phyloP scores from a whole-genome alignment of 768 basidiomycete species.

The Holtermannia corniformis region DNA sequence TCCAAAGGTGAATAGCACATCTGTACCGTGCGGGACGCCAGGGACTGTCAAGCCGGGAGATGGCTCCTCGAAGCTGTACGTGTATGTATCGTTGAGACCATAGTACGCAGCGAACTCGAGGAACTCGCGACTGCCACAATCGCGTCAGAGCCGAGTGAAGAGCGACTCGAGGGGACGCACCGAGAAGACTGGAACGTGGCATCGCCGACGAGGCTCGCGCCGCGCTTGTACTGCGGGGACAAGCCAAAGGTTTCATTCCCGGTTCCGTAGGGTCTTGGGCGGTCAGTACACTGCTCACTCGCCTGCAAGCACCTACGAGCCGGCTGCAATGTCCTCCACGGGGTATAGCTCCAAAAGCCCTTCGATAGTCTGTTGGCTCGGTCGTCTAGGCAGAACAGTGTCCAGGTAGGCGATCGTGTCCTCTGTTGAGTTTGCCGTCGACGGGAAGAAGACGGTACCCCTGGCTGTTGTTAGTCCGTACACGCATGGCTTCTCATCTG shows the following conservation, averaged over 20 bases:
- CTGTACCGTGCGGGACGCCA: background rate
- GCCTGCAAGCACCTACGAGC: conserved; percentile 6
- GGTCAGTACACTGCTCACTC: background rate
- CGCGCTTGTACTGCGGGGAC: conserved; percentile 10
- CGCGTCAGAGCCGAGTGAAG: too few species aligned
- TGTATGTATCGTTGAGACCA: background rate
- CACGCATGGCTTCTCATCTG: too few species aligned
- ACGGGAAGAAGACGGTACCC: conserved; percentile 33
- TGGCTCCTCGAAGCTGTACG: background rate
- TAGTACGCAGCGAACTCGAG: background rate
- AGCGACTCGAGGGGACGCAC: too few species aligned
- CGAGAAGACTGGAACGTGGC: background rate
- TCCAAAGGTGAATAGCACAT: background rate
- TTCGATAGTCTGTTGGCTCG: conserved; percentile 3
- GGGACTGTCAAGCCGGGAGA: background rate
- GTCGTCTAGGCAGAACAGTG: conserved; percentile 12
- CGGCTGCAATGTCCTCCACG: conserved; percentile 12
- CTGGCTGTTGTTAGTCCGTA: too few species aligned
- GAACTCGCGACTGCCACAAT: background rate
- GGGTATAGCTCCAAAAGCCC: conserved; percentile 23
- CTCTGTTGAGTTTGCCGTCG: conserved; percentile 9
- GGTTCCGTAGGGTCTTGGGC: conserved; percentile 32
- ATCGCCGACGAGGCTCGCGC: background rate
- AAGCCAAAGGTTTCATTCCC: conserved; percentile 36
- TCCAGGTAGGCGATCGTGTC: conserved; percentile 9